Evolutionary conservation across 768 basidiomycete genomes (phyloP).

Genomic region (Calocybe cyanea): DNA sequence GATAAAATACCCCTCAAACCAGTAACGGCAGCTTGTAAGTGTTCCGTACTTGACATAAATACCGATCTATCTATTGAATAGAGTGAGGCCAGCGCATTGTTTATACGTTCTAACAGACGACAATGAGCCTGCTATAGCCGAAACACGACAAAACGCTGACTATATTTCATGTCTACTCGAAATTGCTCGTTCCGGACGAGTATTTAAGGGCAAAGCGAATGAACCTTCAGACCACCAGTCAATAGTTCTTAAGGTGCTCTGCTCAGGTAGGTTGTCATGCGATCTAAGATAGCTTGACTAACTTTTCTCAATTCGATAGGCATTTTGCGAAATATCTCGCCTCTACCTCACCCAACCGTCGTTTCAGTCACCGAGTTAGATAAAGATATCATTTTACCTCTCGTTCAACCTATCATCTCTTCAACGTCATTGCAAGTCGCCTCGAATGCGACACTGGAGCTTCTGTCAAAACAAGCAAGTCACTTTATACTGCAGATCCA

Average conservation of each 20-base stretch:
- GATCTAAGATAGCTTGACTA: not conserved
- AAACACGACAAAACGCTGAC: constrained; percentile 54
- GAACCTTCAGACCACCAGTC: constrained; percentile 44
- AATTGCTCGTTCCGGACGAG: constrained; percentile 42
- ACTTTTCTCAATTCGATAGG: constrained; percentile 41
- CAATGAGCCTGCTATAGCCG: constrained; percentile 70
- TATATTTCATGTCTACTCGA: constrained; percentile 66
- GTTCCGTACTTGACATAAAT: not conserved
- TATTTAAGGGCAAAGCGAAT: constrained; percentile 34
- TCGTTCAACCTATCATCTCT: constrained; percentile 62
- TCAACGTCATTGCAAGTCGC: constrained; percentile 52
- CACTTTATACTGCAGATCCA: not conserved
- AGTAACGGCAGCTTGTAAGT: constrained; percentile 76
- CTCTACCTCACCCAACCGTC: constrained; percentile 65
- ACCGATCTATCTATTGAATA: constrained; percentile 1
- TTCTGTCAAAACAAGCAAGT: constrained; percentile 50
- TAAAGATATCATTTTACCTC: constrained; percentile 66
- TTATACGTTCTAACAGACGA: constrained; percentile 92
- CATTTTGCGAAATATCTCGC: constrained; percentile 72
- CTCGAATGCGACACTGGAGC: constrained; percentile 45
- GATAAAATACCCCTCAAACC: constrained; percentile 66
- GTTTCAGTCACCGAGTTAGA: constrained; percentile 65
- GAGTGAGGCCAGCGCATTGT: constrained; percentile 64
- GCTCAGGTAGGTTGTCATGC: constrained; percentile 49
- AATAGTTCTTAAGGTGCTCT: constrained; percentile 59